Evolutionary conservation across 768 basidiomycete species (phyloP).

Genomic region (Termitomyces sp.): DNA sequence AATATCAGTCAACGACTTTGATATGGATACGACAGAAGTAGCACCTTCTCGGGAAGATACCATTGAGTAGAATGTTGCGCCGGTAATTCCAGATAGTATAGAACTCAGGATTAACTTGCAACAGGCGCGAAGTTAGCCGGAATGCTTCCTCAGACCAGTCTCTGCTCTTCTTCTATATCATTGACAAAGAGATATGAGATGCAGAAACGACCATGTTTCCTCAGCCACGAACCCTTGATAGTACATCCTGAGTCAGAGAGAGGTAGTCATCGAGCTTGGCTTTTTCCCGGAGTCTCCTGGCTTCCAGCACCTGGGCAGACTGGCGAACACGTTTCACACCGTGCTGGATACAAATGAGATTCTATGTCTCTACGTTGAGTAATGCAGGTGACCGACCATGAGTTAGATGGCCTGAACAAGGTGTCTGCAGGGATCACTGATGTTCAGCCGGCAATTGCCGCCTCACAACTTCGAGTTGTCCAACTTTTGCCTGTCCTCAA

Average conservation of each 20-base stretch:
- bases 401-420: background rate
- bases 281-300: constrained; percentile 63
- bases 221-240: constrained; percentile 49
- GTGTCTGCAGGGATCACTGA: constrained; percentile 7
- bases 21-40: constrained; percentile 6
- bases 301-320: constrained; percentile 55
- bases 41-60: constrained; percentile 66
- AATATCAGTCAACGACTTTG: background rate
- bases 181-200: constrained; percentile 7
- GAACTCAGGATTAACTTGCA: constrained; percentile 89
- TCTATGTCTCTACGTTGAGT: background rate
- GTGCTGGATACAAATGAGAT: constrained; percentile 42
- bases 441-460: constrained; percentile 1
- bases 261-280: constrained; percentile 76
- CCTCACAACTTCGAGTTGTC: background rate
- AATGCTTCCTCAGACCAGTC: constrained; percentile 77
- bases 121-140: constrained; percentile 66
- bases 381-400: constrained; percentile 14
- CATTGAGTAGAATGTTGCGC: constrained; percentile 67
- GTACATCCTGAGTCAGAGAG: constrained; percentile 54
- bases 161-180: constrained; percentile 54
- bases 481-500: background rate
- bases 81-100: constrained; percentile 97
- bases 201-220: constrained; percentile 1
- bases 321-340: constrained; percentile 60